Conservation (phyloP, 1,139 yeast genomes). For the Kazachstania sp. region DNA sequence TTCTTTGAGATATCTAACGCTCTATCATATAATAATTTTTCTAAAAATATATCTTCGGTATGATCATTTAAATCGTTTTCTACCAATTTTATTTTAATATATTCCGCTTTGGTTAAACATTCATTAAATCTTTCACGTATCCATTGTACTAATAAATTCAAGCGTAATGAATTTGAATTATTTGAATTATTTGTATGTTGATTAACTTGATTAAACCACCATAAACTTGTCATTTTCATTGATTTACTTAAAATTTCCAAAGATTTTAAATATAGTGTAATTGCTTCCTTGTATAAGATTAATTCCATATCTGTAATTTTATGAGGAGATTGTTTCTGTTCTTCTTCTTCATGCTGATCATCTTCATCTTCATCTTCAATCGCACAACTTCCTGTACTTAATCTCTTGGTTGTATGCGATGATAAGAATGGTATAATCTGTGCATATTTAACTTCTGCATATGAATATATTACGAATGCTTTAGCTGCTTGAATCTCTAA, state of each 20-base stretch:
- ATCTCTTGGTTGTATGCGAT: constrained; percentile 12
- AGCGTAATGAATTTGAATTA: constrained; percentile 32
- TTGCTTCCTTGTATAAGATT: constrained; percentile 49
- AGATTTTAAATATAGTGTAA: constrained; percentile 74
- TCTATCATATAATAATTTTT: constrained; percentile 79
- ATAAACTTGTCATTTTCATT: constrained; percentile 72
- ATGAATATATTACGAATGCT: constrained; percentile 79
- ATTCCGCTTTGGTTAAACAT: constrained; percentile 80
- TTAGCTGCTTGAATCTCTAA: constrained; percentile 78
- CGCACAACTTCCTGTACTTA: constrained; percentile 25
- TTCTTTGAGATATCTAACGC: constrained; percentile 87
- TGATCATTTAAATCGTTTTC: constrained; percentile 9
- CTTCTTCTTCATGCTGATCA: not conserved
- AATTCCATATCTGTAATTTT: not conserved
- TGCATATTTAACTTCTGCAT: constrained; percentile 84
- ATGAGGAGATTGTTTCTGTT: constrained; percentile 7
- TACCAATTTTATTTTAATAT: constrained; percentile 33
- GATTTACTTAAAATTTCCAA: constrained; percentile 75
- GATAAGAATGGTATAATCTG: constrained; percentile 59
- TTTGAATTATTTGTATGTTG: constrained; percentile 32
- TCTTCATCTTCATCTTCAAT: constrained; percentile 16
- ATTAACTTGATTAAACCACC: constrained; percentile 91
- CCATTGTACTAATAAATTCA: constrained; percentile 88
- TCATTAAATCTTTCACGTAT: constrained; percentile 83
- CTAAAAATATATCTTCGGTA: constrained; percentile 46